phyloP scores from a whole-genome alignment of 192 early-diverging fungal genomes.

The Geranomyces michiganensis region DNA sequence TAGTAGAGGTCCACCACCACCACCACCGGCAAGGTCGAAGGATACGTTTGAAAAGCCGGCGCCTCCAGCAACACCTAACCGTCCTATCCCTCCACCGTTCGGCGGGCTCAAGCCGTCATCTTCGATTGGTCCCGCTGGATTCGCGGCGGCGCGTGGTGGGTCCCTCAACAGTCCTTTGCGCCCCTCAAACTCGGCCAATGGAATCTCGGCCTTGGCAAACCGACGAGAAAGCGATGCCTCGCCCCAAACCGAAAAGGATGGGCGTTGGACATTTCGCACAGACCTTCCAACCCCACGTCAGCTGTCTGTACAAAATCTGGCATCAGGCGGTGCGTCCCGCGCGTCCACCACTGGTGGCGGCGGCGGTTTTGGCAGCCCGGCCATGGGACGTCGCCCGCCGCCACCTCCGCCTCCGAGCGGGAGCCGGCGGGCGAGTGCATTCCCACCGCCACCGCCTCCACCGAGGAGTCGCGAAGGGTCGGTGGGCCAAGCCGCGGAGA shows the following conservation, averaged over 20 bases:
- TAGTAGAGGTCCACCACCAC: conserved; percentile 15
- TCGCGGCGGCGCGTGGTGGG: conserved; percentile 4
- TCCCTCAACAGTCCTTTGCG: conserved; percentile 3
- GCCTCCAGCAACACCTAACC: conserved; percentile 4
- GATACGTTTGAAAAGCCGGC: conserved; percentile 27
- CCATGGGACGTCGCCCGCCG: conserved; percentile 28
- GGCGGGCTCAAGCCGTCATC: neutral
- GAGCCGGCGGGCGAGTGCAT: conserved; percentile 12
- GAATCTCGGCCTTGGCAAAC: conserved; percentile 10
- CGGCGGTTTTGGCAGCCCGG: conserved; percentile 10
- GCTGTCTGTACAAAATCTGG: conserved; percentile 36
- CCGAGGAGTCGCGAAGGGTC: conserved; percentile 23
- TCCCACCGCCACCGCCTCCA: conserved; percentile 23
- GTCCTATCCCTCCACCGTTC: neutral
- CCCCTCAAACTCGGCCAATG: conserved; percentile 16
- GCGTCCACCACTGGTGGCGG: neutral
- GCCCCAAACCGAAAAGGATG: conserved; percentile 32
- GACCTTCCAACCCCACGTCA: conserved; percentile 53
- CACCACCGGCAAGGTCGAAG: conserved; percentile 16
- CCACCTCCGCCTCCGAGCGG: conserved; percentile 37
- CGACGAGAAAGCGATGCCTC: conserved; percentile 15
- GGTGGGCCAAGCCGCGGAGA: conserved; percentile 20
- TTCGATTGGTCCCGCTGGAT: neutral
- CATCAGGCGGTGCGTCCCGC: neutral
- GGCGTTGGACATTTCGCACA: conserved; percentile 49